phyloP scores from a whole-genome alignment of 2,329 filamentous ascomycete species.

The Cladosporium sp. region DNA sequence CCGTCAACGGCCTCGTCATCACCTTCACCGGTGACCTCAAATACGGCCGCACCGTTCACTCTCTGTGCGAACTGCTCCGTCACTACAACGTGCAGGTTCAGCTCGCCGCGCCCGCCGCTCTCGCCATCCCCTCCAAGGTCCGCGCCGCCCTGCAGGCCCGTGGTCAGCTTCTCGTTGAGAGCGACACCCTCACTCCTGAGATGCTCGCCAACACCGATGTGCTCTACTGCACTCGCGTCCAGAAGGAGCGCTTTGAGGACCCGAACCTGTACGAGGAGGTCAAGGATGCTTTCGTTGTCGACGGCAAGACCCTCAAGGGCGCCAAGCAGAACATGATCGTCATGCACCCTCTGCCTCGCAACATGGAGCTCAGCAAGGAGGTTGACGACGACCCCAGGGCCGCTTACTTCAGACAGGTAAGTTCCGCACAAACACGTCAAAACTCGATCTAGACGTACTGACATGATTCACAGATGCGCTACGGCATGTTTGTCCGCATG shows the following conservation, averaged over 20 bases:
- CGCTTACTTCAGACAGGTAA: conserved; percentile 98
- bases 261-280: conserved; percentile 74
- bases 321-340: conserved; percentile 92
- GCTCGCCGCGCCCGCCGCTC: conserved; percentile 74
- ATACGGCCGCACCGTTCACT: conserved; percentile 92
- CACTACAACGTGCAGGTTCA: conserved; percentile 95
- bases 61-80: conserved; percentile 83
- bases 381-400: conserved; percentile 96
- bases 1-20: conserved; percentile 89
- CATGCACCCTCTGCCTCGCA: conserved; percentile 90
- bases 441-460: conserved; percentile 30
- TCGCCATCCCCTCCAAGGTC: conserved; percentile 70
- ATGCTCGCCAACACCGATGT: conserved; percentile 84
- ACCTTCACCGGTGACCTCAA: conserved; percentile 92
- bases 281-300: conserved; percentile 82
- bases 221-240: conserved; percentile 92
- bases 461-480: conserved; percentile 69
- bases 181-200: conserved; percentile 73
- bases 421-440: conserved; percentile 32
- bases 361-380: conserved; percentile 88
- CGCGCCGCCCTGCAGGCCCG: conserved; percentile 64
- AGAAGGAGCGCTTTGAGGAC: conserved; percentile 91
- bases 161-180: conserved; percentile 71
- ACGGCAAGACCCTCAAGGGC: conserved; percentile 82
- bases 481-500: conserved; percentile 97